Evolutionary conservation across 2,329 filamentous ascomycete species (phyloP), one percentile per base, ranked within the genome.

Genomic region (Amylocarpus encephaloides): DNA sequence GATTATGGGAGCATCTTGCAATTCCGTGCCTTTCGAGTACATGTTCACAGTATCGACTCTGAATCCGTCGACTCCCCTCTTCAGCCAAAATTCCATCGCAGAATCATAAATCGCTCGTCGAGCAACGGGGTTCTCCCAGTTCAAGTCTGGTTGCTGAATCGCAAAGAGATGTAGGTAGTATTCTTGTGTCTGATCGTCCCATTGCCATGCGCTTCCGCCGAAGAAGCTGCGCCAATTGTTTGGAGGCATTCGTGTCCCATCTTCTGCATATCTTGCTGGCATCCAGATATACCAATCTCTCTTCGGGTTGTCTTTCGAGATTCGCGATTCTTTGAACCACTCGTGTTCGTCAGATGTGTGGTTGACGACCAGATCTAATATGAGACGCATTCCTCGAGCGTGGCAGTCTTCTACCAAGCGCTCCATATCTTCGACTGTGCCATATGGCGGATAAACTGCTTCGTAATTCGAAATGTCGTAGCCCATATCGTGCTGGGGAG

Each of bases 111-210:
- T 81, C 1, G 86, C 87, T 41, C 78, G 70, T 13, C 86, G 77
- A 0, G 85, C 79, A 9, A 77, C 79, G 0, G 74, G 73, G 50
- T 84, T 86, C 62, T 91, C 85, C 86, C 87, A 93, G 68, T 93
- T 93, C n/a, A 93, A 73, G 59, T 93, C 88, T 0, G 88, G 88
- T 64, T 92, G 88, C 56, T 87, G 80, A 5, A 77, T 77, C 6
- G 83, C 81, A 65, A 88, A 94, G 10, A 93, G 74, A 54, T 86
- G 82, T 0, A 91, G 77, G 61, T 88, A 91, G 66, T 88, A 91
- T 67, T 91, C 84, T 43, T 76, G 73, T 0, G 85, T 88, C n/a
- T 68, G 64, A 57, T 86, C 80, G 59, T 90, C 86, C 71, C 80
- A 91, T 52, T 82, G 72, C 86, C 85, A 88, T 0, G 76, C 74